Conservation (phyloP, 495 filamentous ascomycete genomes). For the Neurospora intermedia region DNA sequence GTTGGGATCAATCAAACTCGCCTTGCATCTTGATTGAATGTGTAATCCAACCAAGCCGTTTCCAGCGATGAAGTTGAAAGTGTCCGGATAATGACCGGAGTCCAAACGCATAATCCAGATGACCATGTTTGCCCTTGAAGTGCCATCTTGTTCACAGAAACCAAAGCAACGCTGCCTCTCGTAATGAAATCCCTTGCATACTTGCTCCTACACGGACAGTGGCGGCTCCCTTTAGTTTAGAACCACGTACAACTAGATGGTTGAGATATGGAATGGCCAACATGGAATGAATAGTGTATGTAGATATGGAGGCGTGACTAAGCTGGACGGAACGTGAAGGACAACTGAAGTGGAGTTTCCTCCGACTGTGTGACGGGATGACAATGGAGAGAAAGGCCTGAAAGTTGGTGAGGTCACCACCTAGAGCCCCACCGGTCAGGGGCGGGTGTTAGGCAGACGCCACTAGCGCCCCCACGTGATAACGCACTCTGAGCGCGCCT, state of each 20-base stretch:
- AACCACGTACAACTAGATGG: background rate
- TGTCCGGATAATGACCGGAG: background rate
- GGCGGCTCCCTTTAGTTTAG: background rate
- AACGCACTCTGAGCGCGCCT: background rate
- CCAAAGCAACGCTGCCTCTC: background rate
- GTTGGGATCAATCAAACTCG: background rate
- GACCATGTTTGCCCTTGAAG: background rate
- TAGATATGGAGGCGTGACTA: background rate
- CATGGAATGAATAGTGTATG: background rate
- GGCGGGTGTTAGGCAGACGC: background rate
- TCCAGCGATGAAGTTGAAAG: background rate
- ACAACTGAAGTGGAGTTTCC: background rate
- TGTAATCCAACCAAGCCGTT: background rate
- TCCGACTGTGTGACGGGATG: background rate
- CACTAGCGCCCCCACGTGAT: constrained; percentile 12
- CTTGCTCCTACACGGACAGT: background rate
- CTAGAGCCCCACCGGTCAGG: background rate
- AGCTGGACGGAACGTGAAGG: background rate
- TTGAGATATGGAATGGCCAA: background rate
- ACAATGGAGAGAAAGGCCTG: background rate
- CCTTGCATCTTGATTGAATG: background rate
- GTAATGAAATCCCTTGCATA: background rate
- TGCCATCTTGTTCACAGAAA: background rate
- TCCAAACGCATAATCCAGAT: background rate
- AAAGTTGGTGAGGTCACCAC: background rate